These are phyloP conservation scores for Populus nigra DNA, from an alignment of 345 rosid species.

Conservation along the genomic window DNA sequence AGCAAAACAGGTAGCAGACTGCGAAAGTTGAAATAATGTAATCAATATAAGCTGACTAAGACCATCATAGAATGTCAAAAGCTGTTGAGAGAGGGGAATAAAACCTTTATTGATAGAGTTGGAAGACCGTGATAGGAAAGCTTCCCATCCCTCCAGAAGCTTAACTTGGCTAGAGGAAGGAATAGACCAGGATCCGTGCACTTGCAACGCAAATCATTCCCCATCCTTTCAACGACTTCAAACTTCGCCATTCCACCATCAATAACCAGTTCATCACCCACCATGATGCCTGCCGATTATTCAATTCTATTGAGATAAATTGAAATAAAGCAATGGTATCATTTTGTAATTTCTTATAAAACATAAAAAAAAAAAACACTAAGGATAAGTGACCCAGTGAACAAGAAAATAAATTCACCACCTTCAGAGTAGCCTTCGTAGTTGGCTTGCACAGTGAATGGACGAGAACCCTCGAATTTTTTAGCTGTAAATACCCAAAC, in stretches of 20 bases:
- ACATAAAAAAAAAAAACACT: too few relatives aligned
- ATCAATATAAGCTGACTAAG: background rate
- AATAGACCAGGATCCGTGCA: slow-evolving; percentile 65
- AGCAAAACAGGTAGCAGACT: background rate
- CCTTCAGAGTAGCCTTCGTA: slow-evolving; percentile 68
- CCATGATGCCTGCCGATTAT: slow-evolving; percentile 44
- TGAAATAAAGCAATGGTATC: background rate
- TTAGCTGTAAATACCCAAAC: slow-evolving; percentile 58
- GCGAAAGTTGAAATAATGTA: background rate
- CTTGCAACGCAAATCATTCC: slow-evolving; percentile 53
- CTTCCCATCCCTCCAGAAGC: slow-evolving; percentile 68
- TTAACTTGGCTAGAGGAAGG: slow-evolving; percentile 69
- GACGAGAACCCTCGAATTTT: slow-evolving; percentile 47
- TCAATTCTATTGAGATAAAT: background rate
- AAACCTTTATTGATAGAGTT: slow-evolving; percentile 58
- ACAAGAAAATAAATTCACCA: slow-evolving; percentile 8
- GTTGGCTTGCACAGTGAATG: slow-evolving; percentile 61
- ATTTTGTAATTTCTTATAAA: background rate
- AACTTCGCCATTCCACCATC: slow-evolving; percentile 84
- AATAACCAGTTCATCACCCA: slow-evolving; percentile 65
- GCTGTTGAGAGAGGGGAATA: background rate
- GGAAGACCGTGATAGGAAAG: slow-evolving; percentile 45
- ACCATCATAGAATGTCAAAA: background rate
- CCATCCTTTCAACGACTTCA: slow-evolving; percentile 58
- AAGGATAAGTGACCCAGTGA: background rate